Conservation (phyloP, 2,329 filamentous ascomycete genomes). For the Apiospora sp. region DNA sequence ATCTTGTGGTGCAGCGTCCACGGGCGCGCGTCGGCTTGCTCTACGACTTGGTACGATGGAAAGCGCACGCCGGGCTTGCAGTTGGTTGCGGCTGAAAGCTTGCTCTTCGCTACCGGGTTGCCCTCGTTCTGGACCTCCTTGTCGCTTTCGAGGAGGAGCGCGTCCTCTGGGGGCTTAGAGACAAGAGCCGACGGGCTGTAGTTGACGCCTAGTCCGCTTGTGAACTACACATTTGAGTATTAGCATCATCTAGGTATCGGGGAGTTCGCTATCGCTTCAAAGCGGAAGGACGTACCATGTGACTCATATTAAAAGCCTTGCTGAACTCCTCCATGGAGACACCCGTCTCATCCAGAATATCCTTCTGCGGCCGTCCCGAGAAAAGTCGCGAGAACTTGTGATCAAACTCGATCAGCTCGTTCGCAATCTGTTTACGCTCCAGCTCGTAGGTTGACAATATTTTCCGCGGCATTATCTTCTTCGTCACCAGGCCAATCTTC, state of each 20-base stretch:
- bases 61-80: conserved; percentile 63
- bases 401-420: conserved; percentile 66
- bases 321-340: conserved; percentile 64
- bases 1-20: conserved; percentile 65
- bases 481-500: conserved; percentile 49
- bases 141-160: conserved; percentile 55
- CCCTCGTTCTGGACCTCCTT: conserved; percentile 37
- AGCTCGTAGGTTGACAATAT: conserved; percentile 52
- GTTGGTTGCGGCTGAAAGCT: conserved; percentile 50
- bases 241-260: background rate
- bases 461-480: conserved; percentile 41
- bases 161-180: conserved; percentile 55
- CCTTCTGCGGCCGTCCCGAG: conserved; percentile 59
- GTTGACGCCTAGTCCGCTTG: conserved; percentile 53
- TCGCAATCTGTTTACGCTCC: conserved; percentile 62
- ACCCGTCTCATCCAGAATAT: conserved; percentile 63
- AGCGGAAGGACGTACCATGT: conserved; percentile 30
- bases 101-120: conserved; percentile 37
- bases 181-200: conserved; percentile 65
- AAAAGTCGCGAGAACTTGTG: conserved; percentile 57
- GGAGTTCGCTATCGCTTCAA: background rate
- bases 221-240: conserved; percentile 28
- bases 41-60: conserved; percentile 62
- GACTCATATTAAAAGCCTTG: conserved; percentile 36
- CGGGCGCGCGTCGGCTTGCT: conserved; percentile 59